A percentile compares a stretch with the other conserved stretches of the same genome.
Evolutionary conservation across 2,329 filamentous ascomycete genomes (phyloP).

Genomic region (Epichloe bromicola): DNA sequence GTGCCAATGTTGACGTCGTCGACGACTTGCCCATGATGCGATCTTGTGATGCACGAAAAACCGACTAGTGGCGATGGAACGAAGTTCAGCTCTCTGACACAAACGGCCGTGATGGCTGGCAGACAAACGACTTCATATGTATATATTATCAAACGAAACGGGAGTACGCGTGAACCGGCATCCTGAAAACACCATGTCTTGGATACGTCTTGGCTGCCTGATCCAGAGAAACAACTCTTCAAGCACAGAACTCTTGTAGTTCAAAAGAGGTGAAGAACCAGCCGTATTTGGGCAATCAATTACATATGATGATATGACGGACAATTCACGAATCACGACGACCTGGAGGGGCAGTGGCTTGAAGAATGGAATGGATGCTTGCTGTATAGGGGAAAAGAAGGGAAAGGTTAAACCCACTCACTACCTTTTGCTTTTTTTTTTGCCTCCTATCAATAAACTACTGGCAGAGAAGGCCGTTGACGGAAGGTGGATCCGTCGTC

Average conservation of each 20-base stretch:
- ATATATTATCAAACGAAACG: too few relatives aligned
- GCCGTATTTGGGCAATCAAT: background rate
- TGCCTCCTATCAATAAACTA: too few relatives aligned
- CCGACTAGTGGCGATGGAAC: too few relatives aligned
- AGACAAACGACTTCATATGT: too few relatives aligned
- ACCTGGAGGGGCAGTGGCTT: background rate
- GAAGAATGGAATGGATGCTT: background rate
- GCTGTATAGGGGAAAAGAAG: background rate
- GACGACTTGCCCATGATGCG: background rate
- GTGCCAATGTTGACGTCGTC: background rate
- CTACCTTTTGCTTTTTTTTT: too few relatives aligned
- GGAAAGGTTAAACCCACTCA: background rate
- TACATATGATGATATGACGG: background rate
- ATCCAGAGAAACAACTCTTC: conserved; percentile 1
- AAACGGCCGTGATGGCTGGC: too few relatives aligned
- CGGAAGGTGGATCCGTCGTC: background rate
- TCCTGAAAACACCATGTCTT: background rate
- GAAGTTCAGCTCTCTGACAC: too few relatives aligned
- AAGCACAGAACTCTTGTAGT: background rate
- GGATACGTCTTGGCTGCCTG: conserved; percentile 4
- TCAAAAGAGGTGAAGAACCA: background rate
- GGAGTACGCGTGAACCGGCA: too few relatives aligned
- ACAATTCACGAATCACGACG: background rate
- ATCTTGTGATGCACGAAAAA: too few relatives aligned
- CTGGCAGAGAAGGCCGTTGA: background rate